A percentile compares a stretch with the other conserved stretches of the same genome.
phyloP scores from a whole-genome alignment of 2,329 filamentous ascomycete species.

The Zopfia rhizophila region DNA sequence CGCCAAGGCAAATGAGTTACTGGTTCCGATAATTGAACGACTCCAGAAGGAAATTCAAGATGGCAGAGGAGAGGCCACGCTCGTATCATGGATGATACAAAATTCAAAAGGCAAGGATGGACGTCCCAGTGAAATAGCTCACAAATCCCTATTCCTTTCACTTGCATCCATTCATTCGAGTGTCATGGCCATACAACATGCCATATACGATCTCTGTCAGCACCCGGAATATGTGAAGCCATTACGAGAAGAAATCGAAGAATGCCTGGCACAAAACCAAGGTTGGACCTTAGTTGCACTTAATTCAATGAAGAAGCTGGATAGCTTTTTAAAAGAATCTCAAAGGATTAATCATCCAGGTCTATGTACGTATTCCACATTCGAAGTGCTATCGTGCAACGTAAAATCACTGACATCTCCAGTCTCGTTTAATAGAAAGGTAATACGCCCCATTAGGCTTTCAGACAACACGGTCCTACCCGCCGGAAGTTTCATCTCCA shows the following conservation, averaged over 20 bases:
- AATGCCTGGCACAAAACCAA: slow-evolving; percentile 5
- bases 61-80: slow-evolving; percentile 7
- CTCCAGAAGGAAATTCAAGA: slow-evolving; percentile 1
- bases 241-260: slow-evolving; percentile 14
- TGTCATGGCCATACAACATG: slow-evolving; percentile 17
- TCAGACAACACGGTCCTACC: slow-evolving; percentile 12
- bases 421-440: neutral
- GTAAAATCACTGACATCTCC: too few relatives aligned
- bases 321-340: slow-evolving; percentile 32
- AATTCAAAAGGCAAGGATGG: slow-evolving; percentile 5
- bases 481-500: slow-evolving; percentile 7
- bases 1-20: slow-evolving; percentile 7
- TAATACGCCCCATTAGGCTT: neutral
- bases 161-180: slow-evolving; percentile 32
- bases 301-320: slow-evolving; percentile 22
- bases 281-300: slow-evolving; percentile 16
- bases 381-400: too few relatives aligned
- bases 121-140: slow-evolving; percentile 7
- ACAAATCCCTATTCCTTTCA: slow-evolving; percentile 16
- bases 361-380: too few relatives aligned
- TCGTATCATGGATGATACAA: slow-evolving; percentile 19
- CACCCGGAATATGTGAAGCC: slow-evolving; percentile 18
- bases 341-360: slow-evolving; percentile 12
- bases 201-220: slow-evolving; percentile 20
- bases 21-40: slow-evolving; percentile 14